These are phyloP conservation scores for Termitomyces sp. DNA, from an alignment of 768 basidiomycete species.

Conservation along the genomic window DNA sequence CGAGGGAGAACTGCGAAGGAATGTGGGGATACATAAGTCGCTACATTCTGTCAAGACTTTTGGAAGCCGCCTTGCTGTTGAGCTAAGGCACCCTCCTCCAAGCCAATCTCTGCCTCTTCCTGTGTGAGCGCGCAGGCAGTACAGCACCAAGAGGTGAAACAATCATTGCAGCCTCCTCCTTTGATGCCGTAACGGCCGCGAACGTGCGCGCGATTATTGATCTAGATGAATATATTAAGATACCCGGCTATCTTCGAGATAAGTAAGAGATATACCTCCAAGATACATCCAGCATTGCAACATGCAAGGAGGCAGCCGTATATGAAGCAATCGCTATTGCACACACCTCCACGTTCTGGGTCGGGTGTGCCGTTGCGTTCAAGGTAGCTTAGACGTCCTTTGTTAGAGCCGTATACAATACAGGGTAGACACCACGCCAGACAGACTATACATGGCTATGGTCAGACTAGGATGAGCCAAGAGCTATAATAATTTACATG, in stretches of 20 bases:
- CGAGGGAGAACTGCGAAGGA: not conserved
- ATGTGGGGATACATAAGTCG: not conserved
- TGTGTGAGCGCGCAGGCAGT: conserved; percentile 38
- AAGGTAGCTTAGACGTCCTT: conserved; percentile 29
- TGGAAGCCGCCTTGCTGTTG: conserved; percentile 15
- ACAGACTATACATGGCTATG: conserved; percentile 15
- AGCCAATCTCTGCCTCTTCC: conserved; percentile 34
- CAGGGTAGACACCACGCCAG: conserved; percentile 35
- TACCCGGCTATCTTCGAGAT: too few relatives aligned
- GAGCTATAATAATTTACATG: conserved; percentile 15
- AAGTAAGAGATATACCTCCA: conserved; percentile 22
- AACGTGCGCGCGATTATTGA: conserved; percentile 8
- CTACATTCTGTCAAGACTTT: conserved; percentile 5
- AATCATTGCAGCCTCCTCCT: conserved; percentile 31
- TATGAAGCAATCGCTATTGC: conserved; percentile 25
- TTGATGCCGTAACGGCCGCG: conserved; percentile 34
- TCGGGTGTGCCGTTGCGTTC: conserved; percentile 25
- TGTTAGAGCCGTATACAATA: conserved; percentile 32
- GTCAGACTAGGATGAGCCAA: not conserved
- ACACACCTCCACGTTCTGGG: conserved; percentile 30
- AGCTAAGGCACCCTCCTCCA: conserved; percentile 29
- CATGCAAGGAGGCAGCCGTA: conserved; percentile 18
- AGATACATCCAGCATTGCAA: conserved; percentile 24
- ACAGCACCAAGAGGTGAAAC: conserved; percentile 29
- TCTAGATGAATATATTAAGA: not conserved